Percentiles rank a stretch among this genome's conserved stretches.
Conservation (phyloP, 148 eudicot species). For the Heliamphora exappendiculata region DNA sequence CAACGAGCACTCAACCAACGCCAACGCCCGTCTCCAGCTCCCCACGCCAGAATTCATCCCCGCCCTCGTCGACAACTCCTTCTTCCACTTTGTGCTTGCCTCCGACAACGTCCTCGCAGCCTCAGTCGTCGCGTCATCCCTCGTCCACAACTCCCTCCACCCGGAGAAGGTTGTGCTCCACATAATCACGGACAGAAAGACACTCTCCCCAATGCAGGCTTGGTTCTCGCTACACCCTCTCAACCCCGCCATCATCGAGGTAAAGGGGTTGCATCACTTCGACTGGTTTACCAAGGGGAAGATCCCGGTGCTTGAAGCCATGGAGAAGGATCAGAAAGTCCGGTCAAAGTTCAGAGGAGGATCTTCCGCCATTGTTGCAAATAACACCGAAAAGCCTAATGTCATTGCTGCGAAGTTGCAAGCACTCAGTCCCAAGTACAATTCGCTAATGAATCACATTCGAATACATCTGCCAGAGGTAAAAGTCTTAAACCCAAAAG, state of each 20-base stretch:
- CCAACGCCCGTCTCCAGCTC: conserved; percentile 81
- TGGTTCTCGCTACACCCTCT: conserved; percentile 84
- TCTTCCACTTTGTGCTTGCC: conserved; percentile 70
- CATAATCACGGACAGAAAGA: conserved; percentile 82
- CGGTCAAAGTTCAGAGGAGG: conserved; percentile 87
- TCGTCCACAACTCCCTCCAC: conserved; percentile 54
- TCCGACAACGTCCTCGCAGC: conserved; percentile 84
- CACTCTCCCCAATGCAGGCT: conserved; percentile 87
- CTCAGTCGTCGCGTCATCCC: conserved; percentile 75
- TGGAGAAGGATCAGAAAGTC: conserved; percentile 83
- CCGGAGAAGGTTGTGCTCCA: conserved; percentile 75
- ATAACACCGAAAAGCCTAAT: conserved; percentile 57
- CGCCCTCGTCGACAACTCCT: conserved; percentile 72
- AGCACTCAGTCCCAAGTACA: conserved; percentile 80
- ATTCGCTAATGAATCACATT: conserved; percentile 82
- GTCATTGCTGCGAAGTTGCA: conserved; percentile 90
- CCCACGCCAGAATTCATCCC: conserved; percentile 75
- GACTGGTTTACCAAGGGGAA: conserved; percentile 94
- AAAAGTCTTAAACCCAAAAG: conserved; percentile 10
- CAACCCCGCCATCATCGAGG: conserved; percentile 70
- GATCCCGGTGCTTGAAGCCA: conserved; percentile 87
- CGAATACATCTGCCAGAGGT: conserved; percentile 85
- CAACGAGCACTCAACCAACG: conserved; percentile 71
- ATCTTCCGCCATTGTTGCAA: conserved; percentile 76
- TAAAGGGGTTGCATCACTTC: conserved; percentile 83